Percentiles rank a stretch among this genome's conserved stretches.
Evolutionary conservation across 345 rosid genomes (phyloP).

Genomic region (Hibiscus trionum): DNA sequence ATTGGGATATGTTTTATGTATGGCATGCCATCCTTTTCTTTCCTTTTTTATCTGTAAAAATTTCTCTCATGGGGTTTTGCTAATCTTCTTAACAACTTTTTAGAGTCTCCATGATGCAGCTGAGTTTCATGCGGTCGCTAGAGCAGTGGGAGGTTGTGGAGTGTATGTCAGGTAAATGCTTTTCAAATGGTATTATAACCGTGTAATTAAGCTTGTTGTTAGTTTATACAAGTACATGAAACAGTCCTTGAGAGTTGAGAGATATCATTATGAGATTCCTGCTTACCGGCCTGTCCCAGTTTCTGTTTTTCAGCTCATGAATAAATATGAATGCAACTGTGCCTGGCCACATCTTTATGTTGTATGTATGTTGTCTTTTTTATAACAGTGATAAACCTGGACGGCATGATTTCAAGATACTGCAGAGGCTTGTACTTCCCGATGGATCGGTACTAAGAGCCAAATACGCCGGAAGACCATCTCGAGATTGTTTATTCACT

Average conservation of each 20-base stretch:
- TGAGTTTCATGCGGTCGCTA: constrained; percentile 49
- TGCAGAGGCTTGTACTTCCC: constrained; percentile 43
- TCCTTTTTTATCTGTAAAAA: background rate
- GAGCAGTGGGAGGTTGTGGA: constrained; percentile 58
- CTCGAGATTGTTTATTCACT: constrained; percentile 42
- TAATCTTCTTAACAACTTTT: constrained; percentile 3
- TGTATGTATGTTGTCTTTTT: background rate
- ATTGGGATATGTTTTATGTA: constrained; percentile 64
- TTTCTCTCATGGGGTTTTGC: background rate
- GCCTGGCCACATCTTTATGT: background rate
- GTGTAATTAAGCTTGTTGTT: background rate
- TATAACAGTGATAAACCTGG: constrained; percentile 49
- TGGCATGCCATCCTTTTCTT: background rate
- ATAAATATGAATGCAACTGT: background rate
- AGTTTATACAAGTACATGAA: background rate
- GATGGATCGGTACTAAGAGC: constrained; percentile 52
- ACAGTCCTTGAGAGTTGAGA: background rate
- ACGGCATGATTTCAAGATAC: constrained; percentile 43
- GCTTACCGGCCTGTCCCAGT: background rate
- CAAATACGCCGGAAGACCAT: constrained; percentile 50
- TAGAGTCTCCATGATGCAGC: constrained; percentile 55
- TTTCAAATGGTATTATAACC: background rate
- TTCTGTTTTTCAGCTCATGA: background rate
- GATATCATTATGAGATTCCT: background rate
- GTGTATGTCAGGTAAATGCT: constrained; percentile 38